Evolutionary conservation across 108 stramenopile genomes (phyloP).

Genomic region (Pseudonitzschia multiseries): DNA sequence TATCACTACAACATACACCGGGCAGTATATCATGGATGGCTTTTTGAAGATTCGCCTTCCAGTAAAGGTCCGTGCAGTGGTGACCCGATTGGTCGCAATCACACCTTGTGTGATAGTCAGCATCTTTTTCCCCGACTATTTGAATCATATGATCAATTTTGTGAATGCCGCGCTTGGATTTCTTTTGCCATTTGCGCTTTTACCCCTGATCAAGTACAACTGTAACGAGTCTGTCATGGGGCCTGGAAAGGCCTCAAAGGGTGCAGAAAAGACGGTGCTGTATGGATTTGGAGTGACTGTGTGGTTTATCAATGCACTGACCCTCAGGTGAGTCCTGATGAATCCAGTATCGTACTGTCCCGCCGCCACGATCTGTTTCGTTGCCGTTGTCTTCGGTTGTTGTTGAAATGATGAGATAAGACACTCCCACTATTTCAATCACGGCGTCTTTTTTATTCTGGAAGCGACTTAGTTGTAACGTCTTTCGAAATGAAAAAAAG

Average conservation of each 20-base stretch:
- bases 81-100: conserved; percentile 76
- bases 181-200: conserved; percentile 78
- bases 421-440: too few relatives aligned
- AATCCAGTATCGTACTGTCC: too few relatives aligned
- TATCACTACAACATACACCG: conserved; percentile 88
- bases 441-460: too few relatives aligned
- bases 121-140: conserved; percentile 52
- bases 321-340: conserved; percentile 25
- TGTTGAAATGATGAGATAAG: too few relatives aligned
- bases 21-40: conserved; percentile 88
- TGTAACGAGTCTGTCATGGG: conserved; percentile 64
- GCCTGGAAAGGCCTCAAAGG: conserved; percentile 37
- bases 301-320: conserved; percentile 55
- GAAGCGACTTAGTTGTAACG: too few relatives aligned
- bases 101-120: conserved; percentile 74
- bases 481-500: too few relatives aligned
- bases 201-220: conserved; percentile 76
- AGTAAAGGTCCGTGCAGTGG: conserved; percentile 53
- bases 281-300: conserved; percentile 47
- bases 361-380: too few relatives aligned
- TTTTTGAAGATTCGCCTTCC: conserved; percentile 73
- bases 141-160: conserved; percentile 70
- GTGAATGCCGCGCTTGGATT: conserved; percentile 78
- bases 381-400: too few relatives aligned
- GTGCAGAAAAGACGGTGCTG: conserved; percentile 39